Evolutionary conservation across 2,329 filamentous ascomycete species (phyloP), one percentile per base, ranked within the genome.

Genomic region (Diaporthe helianthi): DNA sequence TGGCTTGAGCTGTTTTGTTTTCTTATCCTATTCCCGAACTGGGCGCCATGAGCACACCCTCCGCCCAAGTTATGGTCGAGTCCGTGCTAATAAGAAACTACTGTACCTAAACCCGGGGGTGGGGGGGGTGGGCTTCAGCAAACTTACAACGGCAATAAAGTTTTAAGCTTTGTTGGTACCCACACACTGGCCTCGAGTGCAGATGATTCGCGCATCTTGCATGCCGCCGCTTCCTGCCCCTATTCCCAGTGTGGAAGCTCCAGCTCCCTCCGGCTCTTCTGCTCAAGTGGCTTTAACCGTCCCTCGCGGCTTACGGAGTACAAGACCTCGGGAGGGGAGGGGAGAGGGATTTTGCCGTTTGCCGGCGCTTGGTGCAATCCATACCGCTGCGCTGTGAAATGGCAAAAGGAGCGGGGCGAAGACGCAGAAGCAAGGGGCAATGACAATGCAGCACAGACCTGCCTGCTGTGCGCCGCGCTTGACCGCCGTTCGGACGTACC

Each of bases 101-200:
- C n/a, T n/a, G n/a, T n/a, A n/a, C n/a, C n/a, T n/a, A 9, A 49
- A 63, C 44, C 58, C 36, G 15, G 44, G 58, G 36, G 3, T 7
- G 3, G 4, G n/a, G n/a, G n/a, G n/a, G n/a, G n/a, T n/a, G n/a
- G n/a, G n/a, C n/a, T n/a, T n/a, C 58, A 24, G 58, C 58, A 24
- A 60, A n/a, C 31, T 10, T 33, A 9, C 8, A 10, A 38, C 15
- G 44, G 13, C 58, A 63, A 63, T 63, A 63, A 49, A 49, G 41
- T 49, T 49, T 63, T 63, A 63, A 63, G 58, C 58, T 63, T 63
- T 63, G 58, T 36, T 26, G 41, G 44, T 33, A 26, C 41, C 58
- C 58, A 19, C 58, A 33, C n/a, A 9, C n/a, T 8, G n/a, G 7
- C 44, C 29, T 49, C 6, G 8, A 36, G 41, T 63, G 58, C 58